Percentiles rank a stretch among this genome's conserved stretches.
Evolutionary conservation across 768 basidiomycete genomes (phyloP).

Genomic region (Lactarius akahatsu): DNA sequence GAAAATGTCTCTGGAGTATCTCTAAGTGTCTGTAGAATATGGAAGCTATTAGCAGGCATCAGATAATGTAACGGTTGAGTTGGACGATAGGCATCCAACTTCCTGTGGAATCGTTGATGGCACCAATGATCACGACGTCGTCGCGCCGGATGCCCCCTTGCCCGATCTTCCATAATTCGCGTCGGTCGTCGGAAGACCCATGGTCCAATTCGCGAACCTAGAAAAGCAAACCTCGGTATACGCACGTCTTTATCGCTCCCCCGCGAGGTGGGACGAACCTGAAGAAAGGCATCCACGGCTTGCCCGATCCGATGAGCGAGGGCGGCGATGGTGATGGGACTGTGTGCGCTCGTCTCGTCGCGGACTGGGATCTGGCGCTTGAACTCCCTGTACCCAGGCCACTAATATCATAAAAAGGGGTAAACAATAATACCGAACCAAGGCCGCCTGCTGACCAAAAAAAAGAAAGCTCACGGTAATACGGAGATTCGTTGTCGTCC

Average conservation of each 20-base stretch:
- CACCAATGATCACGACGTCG: slow-evolving; percentile 7
- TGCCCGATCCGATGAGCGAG: not conserved
- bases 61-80: slow-evolving; percentile 1
- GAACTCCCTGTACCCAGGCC: slow-evolving; percentile 6
- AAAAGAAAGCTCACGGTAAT: not conserved
- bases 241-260: not conserved
- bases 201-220: not conserved
- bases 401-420: not conserved
- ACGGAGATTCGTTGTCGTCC: not conserved
- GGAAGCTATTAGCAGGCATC: not conserved
- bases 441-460: no score
- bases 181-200: not conserved
- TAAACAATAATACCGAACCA: not conserved
- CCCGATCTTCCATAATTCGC: not conserved
- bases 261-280: not conserved
- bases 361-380: slow-evolving; percentile 2
- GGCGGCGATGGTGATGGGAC: not conserved
- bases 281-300: not conserved
- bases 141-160: not conserved
- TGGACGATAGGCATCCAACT: slow-evolving; percentile 10
- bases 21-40: not conserved
- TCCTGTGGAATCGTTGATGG: not conserved
- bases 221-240: not conserved
- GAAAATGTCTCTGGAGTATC: not conserved
- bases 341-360: slow-evolving; percentile 7